These are phyloP conservation scores for Boletus austroedulis DNA, from an alignment of 1,284 basidiomycete genomes.

Conservation along the genomic window DNA sequence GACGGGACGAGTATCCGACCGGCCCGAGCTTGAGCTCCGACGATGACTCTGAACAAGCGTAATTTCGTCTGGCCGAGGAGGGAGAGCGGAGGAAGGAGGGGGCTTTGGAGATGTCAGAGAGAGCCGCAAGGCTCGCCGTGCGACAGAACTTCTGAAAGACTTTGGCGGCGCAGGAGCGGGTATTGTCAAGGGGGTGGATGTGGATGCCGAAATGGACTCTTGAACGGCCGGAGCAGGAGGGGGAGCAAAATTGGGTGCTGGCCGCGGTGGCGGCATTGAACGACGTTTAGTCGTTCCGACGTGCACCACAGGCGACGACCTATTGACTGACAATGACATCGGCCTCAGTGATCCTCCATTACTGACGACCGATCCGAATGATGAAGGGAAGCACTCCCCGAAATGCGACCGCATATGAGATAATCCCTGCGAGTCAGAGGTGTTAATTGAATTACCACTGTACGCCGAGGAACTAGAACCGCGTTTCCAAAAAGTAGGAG, in stretches of 20 bases:
- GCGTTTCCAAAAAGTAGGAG: constrained; percentile 58
- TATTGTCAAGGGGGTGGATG: constrained; percentile 28
- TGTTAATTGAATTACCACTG: constrained; percentile 49
- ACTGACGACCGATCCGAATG: constrained; percentile 6
- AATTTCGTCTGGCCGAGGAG: constrained; percentile 59
- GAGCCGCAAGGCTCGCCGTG: constrained; percentile 52
- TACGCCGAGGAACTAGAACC: constrained; percentile 53
- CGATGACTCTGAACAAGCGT: constrained; percentile 35
- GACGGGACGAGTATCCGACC: constrained; percentile 30
- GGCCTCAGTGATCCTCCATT: constrained; percentile 16
- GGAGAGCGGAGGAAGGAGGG: constrained; percentile 53
- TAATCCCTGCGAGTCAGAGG: constrained; percentile 43
- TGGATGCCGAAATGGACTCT: constrained; percentile 23
- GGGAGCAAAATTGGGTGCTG: constrained; percentile 63
- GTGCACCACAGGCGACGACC: constrained; percentile 13
- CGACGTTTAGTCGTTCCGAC: constrained; percentile 44
- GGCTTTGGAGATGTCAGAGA: constrained; percentile 62
- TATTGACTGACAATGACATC: constrained; percentile 18
- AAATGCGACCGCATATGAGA: constrained; percentile 17
- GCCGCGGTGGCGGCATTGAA: constrained; percentile 67
- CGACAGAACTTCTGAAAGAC: constrained; percentile 52
- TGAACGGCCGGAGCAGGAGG: constrained; percentile 57
- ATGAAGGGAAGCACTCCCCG: constrained; percentile 8
- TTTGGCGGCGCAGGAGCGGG: constrained; percentile 47
- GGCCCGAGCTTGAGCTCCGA: constrained; percentile 31